These are phyloP conservation scores for Suhomyces emberorum DNA, from an alignment of 805 yeast genomes.

Conservation along the genomic window DNA sequence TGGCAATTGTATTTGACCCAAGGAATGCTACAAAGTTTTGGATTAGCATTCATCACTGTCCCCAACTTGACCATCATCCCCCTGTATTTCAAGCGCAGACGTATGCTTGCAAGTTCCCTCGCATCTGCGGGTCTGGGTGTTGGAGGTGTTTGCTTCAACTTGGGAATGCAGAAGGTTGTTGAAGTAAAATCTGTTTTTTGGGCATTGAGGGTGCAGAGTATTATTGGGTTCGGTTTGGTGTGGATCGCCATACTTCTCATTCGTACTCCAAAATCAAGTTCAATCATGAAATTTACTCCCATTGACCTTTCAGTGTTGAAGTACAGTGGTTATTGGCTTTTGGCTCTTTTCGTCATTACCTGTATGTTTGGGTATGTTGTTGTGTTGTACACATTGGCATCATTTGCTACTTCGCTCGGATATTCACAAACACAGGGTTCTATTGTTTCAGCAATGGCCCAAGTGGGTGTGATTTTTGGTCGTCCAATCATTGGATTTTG, in stretches of 20 bases:
- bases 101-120: conserved; percentile 18
- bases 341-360: conserved; percentile 14
- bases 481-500: conserved; percentile 18
- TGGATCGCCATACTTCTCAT: conserved; percentile 7
- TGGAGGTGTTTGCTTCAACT: conserved; percentile 21
- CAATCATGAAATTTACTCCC: conserved; percentile 10
- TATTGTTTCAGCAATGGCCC: conserved; percentile 24
- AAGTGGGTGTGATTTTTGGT: conserved; percentile 19
- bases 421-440: conserved; percentile 21
- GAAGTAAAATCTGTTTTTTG: conserved; percentile 17
- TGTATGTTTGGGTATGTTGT: conserved; percentile 26
- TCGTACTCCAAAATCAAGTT: conserved; percentile 10
- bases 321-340: conserved; percentile 16
- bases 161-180: conserved; percentile 23
- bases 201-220: conserved; percentile 21
- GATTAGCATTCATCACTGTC: conserved; percentile 19
- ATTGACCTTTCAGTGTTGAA: conserved; percentile 12
- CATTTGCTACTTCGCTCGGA: conserved; percentile 20
- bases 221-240: conserved; percentile 8
- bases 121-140: conserved; percentile 22
- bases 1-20: conserved; percentile 25
- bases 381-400: conserved; percentile 23
- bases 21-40: conserved; percentile 22
- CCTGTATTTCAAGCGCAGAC: conserved; percentile 19
- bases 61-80: conserved; percentile 20